Evolutionary conservation across 2,329 filamentous ascomycete genomes (phyloP), one percentile per base, ranked within the genome.

Genomic region (Diaporthe eres): DNA sequence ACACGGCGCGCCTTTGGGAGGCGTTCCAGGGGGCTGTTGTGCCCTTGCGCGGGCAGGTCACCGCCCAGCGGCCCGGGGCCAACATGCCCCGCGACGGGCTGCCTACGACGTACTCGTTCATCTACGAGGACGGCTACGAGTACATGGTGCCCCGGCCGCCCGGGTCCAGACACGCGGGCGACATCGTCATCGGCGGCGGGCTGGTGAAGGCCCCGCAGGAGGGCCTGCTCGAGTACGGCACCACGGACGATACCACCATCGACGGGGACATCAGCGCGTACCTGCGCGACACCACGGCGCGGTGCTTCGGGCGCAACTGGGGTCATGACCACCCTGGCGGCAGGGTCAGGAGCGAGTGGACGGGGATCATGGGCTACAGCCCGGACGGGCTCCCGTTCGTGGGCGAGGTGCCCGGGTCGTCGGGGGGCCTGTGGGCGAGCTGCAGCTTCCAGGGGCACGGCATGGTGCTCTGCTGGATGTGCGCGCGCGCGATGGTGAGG

Each of bases 401-500:
- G 0, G 90, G 90, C 0, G 82, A 85, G 75, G 82, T 90, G 74
- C 85, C 86, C 4, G 85, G 81, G 0, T 81, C 86, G 0, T 81
- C 86, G 57, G 78, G 84, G 87, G 70, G 87, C 0, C 79, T 93
- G 31, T 92, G 89, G 86, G 84, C 92, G 1, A 86, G 87, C 44
- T 90, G 89, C 4, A 88, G 90, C 8, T 93, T 93, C 77, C 92
- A 92, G 77, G 92, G 92, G 1, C 91, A 93, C 81, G 91, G 91
- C 0, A 93, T 93, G 92, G 91, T 91, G 1, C 82, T 91, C 44
- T 90, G 90, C 73, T 89, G 91, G 84, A 88, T 91, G 80, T 89
- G 88, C 39, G 91, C 91, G 0, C 87, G 88, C 78, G 92, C 88
- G 0, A 78, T 93, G 75, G 89, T 87, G 2, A 82, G 84, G 42